A percentile compares a stretch with the other conserved stretches of the same genome.
Evolutionary conservation across 2,329 filamentous ascomycete genomes (phyloP).

Genomic region (Rhexocercosporidium sp.): DNA sequence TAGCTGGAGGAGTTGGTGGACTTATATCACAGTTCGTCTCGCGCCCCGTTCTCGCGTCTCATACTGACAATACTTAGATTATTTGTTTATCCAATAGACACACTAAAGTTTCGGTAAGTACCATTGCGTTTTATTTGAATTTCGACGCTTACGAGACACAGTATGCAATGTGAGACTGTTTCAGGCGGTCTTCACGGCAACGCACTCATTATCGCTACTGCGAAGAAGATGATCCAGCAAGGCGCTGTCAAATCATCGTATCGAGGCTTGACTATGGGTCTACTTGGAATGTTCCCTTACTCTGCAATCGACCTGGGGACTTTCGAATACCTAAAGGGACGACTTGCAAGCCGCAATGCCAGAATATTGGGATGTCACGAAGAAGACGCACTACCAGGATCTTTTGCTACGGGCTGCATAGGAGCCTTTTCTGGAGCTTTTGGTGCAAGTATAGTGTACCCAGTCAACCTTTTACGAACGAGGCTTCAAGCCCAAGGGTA

Average conservation of each 20-base stretch:
- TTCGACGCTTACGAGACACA: constrained; percentile 27
- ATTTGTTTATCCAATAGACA: constrained; percentile 73
- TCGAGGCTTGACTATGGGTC: constrained; percentile 89
- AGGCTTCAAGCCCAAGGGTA: constrained; percentile 83
- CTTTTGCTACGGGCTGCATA: constrained; percentile 84
- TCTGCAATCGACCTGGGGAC: constrained; percentile 95
- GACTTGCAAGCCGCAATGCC: constrained; percentile 73
- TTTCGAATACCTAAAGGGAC: constrained; percentile 88
- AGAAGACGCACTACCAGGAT: constrained; percentile 80
- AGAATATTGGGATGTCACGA: constrained; percentile 73
- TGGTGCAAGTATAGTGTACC: constrained; percentile 93
- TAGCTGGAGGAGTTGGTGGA: constrained; percentile 87
- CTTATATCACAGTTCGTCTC: constrained; percentile 84
- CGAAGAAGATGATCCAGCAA: constrained; percentile 81
- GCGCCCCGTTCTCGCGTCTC: background rate
- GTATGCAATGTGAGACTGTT: constrained; percentile 92
- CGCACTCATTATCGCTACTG: constrained; percentile 80
- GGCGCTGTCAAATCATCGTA: constrained; percentile 82
- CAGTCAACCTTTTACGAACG: constrained; percentile 90
- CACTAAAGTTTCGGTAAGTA: constrained; percentile 61
- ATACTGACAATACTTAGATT: constrained; percentile 56
- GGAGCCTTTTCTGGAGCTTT: constrained; percentile 91
- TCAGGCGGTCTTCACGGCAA: constrained; percentile 84
- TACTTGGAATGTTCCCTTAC: constrained; percentile 97
- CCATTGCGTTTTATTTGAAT: background rate